These are phyloP conservation scores for Cyanidiococcus yangmingshanensis DNA, from an alignment of 23 red algal genomes.

Conservation along the genomic window DNA sequence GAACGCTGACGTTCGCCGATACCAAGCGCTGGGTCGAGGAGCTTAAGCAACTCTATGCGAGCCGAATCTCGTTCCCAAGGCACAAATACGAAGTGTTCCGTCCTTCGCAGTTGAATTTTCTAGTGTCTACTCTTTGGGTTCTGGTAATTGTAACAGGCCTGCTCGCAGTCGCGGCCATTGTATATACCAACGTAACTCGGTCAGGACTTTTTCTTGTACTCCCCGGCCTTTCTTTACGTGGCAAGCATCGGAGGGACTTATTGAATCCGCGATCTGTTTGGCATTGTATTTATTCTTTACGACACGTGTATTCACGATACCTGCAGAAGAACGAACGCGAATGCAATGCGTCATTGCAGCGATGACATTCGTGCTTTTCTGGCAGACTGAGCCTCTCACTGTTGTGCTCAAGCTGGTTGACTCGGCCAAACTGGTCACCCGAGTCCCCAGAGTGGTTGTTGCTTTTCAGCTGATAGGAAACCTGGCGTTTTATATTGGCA, in stretches of 20 bases:
- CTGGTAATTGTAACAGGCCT: background rate
- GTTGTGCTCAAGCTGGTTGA: background rate
- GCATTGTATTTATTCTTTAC: background rate
- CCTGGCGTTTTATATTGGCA: background rate
- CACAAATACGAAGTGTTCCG: conserved; percentile 17
- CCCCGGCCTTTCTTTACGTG: background rate
- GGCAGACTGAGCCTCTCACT: background rate
- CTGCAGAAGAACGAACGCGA: background rate
- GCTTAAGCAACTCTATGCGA: background rate
- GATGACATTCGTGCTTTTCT: conserved; percentile 10
- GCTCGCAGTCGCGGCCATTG: background rate
- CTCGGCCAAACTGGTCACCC: background rate
- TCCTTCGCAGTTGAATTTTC: conserved; percentile 8
- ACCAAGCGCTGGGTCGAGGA: background rate
- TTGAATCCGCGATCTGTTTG: background rate
- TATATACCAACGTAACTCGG: background rate
- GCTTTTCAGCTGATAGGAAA: background rate
- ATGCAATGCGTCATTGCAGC: background rate
- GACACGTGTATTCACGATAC: background rate
- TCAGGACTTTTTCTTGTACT: background rate
- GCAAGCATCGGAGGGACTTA: background rate
- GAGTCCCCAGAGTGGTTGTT: background rate
- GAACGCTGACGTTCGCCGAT: too few species aligned
- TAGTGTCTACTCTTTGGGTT: background rate
- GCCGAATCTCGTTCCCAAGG: background rate